Conservation (phyloP, 768 basidiomycete genomes). For the Leccinum imitatum region DNA sequence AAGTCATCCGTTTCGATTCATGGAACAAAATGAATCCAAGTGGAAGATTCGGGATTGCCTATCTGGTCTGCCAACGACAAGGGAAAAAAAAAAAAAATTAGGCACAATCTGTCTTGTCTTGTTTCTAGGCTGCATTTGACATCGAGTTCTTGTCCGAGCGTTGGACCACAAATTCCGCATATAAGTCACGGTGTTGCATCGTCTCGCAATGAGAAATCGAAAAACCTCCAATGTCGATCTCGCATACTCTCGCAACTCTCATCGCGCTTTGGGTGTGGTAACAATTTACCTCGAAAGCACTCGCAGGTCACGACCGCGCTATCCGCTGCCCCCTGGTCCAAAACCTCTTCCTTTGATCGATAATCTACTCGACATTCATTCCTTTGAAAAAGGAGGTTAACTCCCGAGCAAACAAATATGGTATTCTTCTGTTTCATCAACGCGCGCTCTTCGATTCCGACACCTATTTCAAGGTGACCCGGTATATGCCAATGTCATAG, state of each 20-base stretch:
- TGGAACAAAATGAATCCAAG: constrained; percentile 5
- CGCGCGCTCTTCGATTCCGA: background rate
- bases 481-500: constrained; percentile 51
- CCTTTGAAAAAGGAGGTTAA: constrained; percentile 37
- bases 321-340: constrained; percentile 56
- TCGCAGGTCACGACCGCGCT: constrained; percentile 14
- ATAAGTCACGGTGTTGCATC: constrained; percentile 13
- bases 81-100: constrained; percentile 1
- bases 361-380: constrained; percentile 45
- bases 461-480: constrained; percentile 41
- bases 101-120: constrained; percentile 12
- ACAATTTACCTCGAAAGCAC: constrained; percentile 19
- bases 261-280: constrained; percentile 22
- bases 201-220: constrained; percentile 3
- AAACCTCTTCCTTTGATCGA: constrained; percentile 51
- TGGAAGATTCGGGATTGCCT: background rate
- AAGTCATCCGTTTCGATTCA: background rate
- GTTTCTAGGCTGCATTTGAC: background rate
- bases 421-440: constrained; percentile 20
- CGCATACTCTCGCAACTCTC: constrained; percentile 14
- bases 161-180: constrained; percentile 4
- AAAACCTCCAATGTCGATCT: constrained; percentile 16
- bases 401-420: constrained; percentile 38
- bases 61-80: constrained; percentile 10
- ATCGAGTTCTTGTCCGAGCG: background rate